phyloP scores from a whole-genome alignment of 2,329 filamentous ascomycete genomes.

The Xenoacremonium recifei region DNA sequence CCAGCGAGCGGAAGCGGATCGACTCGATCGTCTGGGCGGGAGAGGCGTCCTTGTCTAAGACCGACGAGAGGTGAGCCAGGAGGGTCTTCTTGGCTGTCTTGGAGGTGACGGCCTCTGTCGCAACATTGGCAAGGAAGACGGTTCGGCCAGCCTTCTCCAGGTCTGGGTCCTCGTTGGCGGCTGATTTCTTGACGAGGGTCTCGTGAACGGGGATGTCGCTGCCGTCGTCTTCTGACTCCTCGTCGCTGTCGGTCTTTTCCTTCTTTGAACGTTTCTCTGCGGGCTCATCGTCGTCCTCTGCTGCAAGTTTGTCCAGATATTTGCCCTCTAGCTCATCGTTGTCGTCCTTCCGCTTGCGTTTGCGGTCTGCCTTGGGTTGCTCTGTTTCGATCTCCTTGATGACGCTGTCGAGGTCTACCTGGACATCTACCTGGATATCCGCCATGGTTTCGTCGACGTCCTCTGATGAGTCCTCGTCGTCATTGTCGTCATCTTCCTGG shows the following conservation, averaged over 20 bases:
- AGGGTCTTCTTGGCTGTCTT: slow-evolving; percentile 79
- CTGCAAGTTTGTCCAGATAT: slow-evolving; percentile 65
- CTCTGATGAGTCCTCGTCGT: slow-evolving; percentile 31
- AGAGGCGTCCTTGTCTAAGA: slow-evolving; percentile 56
- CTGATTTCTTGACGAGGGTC: slow-evolving; percentile 47
- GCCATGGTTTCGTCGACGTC: slow-evolving; percentile 36
- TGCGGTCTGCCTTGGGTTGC: slow-evolving; percentile 47
- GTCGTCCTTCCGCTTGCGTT: slow-evolving; percentile 66
- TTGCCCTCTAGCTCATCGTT: slow-evolving; percentile 69
- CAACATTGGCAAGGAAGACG: slow-evolving; percentile 91
- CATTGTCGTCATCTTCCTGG: slow-evolving; percentile 29
- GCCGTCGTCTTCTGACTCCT: slow-evolving; percentile 44
- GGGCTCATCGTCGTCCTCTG: slow-evolving; percentile 58
- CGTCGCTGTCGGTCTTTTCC: slow-evolving; percentile 28
- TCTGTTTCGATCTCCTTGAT: slow-evolving; percentile 33
- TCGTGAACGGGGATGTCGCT: slow-evolving; percentile 54
- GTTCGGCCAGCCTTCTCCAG: slow-evolving; percentile 86
- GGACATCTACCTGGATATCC: slow-evolving; percentile 28
- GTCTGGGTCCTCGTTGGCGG: slow-evolving; percentile 56
- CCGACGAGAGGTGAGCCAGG: slow-evolving; percentile 73
- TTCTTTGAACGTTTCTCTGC: slow-evolving; percentile 54
- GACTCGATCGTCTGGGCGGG: slow-evolving; percentile 77
- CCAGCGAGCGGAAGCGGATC: slow-evolving; percentile 89
- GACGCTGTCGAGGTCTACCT: slow-evolving; percentile 36
- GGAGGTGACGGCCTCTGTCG: slow-evolving; percentile 75